phyloP scores from a whole-genome alignment of 2,329 filamentous ascomycete species.

The Zasmidium cellare region DNA sequence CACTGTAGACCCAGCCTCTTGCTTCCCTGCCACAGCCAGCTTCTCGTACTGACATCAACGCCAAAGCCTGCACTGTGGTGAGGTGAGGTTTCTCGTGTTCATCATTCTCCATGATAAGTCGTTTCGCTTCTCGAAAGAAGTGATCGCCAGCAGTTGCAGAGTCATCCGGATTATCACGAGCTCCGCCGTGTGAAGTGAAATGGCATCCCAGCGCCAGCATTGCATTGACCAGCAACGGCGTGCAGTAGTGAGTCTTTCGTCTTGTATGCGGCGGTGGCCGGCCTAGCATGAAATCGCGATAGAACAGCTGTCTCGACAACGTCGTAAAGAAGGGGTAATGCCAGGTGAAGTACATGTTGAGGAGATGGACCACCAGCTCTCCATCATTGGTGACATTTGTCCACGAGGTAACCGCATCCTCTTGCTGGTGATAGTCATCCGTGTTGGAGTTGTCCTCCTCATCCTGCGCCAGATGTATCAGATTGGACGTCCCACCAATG shows the following conservation, averaged over 20 bases:
- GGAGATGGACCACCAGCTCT: constrained; percentile 77
- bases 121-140: constrained; percentile 92
- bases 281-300: constrained; percentile 77
- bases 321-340: constrained; percentile 97
- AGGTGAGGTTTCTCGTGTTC: constrained; percentile 87
- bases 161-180: constrained; percentile 70
- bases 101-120: constrained; percentile 84
- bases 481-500: constrained; percentile 89
- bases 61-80: constrained; percentile 88
- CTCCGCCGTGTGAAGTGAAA: constrained; percentile 76
- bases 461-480: constrained; percentile 71
- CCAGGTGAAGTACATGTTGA: constrained; percentile 98
- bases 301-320: constrained; percentile 82
- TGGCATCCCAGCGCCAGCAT: constrained; percentile 93
- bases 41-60: constrained; percentile 93
- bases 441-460: constrained; percentile 34
- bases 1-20: constrained; percentile 97
- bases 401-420: constrained; percentile 80
- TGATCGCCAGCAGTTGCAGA: constrained; percentile 88
- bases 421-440: constrained; percentile 53
- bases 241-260: constrained; percentile 73
- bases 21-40: constrained; percentile 91
- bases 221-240: constrained; percentile 84
- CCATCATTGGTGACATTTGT: constrained; percentile 80
- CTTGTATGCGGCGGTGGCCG: constrained; percentile 52